Percentiles rank a stretch among this genome's conserved stretches.
These are phyloP conservation scores for Mycena epipterygia DNA, from an alignment of 768 basidiomycete species.

Conservation along the genomic window DNA sequence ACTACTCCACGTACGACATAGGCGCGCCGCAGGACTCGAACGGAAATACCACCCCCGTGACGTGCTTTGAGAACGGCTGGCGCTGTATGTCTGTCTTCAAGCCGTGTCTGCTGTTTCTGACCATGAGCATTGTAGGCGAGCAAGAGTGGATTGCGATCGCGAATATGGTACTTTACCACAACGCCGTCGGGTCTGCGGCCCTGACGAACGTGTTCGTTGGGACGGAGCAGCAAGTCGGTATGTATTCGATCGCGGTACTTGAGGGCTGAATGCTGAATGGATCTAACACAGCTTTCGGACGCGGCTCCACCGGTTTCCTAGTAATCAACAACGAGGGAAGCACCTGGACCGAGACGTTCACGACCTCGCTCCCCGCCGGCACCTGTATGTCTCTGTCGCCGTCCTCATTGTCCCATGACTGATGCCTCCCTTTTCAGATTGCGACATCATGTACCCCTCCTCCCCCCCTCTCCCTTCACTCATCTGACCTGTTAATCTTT, in stretches of 20 bases:
- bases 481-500: constrained; percentile 9
- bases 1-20: constrained; percentile 20
- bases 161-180: constrained; percentile 56
- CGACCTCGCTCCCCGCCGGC: constrained; percentile 42
- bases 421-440: constrained; percentile 19
- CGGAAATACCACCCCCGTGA: constrained; percentile 42
- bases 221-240: constrained; percentile 30
- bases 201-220: constrained; percentile 48
- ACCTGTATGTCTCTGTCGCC: constrained; percentile 25
- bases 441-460: constrained; percentile 23
- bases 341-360: constrained; percentile 55
- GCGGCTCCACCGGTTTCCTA: constrained; percentile 51
- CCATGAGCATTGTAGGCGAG: constrained; percentile 26
- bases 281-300: constrained; percentile 41
- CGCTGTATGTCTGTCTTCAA: constrained; percentile 27
- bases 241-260: constrained; percentile 1
- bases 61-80: constrained; percentile 34
- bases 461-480: background rate
- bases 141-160: constrained; percentile 53
- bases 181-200: constrained; percentile 45
- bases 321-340: constrained; percentile 60
- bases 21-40: constrained; percentile 29
- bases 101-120: constrained; percentile 23
- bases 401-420: constrained; percentile 11
- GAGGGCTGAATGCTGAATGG: constrained; percentile 5